A percentile compares a stretch with the other conserved stretches of the same genome.
Evolutionary conservation across 2,329 filamentous ascomycete species (phyloP).

Genomic region (Alternaria tenuissima): DNA sequence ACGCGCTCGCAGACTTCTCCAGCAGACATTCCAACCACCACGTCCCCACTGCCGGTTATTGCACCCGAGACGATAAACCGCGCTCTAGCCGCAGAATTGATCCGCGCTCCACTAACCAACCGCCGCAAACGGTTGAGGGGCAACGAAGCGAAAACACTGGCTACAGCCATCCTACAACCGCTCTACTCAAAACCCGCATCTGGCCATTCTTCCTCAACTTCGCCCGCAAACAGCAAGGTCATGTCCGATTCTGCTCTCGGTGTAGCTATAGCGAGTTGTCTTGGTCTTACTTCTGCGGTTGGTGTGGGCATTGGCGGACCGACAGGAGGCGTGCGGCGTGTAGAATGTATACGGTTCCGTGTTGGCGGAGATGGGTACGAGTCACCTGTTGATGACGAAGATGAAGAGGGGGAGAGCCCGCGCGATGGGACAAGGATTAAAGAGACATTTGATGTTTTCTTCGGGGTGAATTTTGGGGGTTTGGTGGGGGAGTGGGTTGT

Average conservation of each 20-base stretch:
- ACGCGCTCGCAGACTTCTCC: slow-evolving; percentile 18
- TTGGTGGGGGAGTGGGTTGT: slow-evolving; percentile 54
- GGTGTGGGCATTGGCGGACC: slow-evolving; percentile 50
- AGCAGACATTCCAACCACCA: not conserved
- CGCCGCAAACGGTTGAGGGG: slow-evolving; percentile 54
- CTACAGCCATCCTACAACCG: slow-evolving; percentile 53
- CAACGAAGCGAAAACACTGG: slow-evolving; percentile 58
- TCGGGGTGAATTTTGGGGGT: slow-evolving; percentile 53
- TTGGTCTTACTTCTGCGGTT: slow-evolving; percentile 46
- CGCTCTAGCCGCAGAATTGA: slow-evolving; percentile 56
- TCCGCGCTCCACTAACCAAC: slow-evolving; percentile 56
- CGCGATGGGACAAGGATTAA: slow-evolving; percentile 27
- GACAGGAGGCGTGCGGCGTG: slow-evolving; percentile 46
- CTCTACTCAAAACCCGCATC: slow-evolving; percentile 44
- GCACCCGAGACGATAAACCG: slow-evolving; percentile 56
- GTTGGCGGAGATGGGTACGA: slow-evolving; percentile 52
- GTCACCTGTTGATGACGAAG: slow-evolving; percentile 53
- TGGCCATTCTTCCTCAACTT: slow-evolving; percentile 21
- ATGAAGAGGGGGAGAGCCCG: slow-evolving; percentile 35
- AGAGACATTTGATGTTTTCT: slow-evolving; percentile 56
- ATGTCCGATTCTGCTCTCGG: slow-evolving; percentile 49
- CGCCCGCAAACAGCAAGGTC: slow-evolving; percentile 28
- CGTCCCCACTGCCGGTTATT: slow-evolving; percentile 27
- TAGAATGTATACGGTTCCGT: slow-evolving; percentile 54
- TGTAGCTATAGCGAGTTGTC: slow-evolving; percentile 55